Evolutionary conservation across 2,329 filamentous ascomycete genomes (phyloP), one percentile per base, ranked within the genome.

Genomic region (Hysterium pulicare): DNA sequence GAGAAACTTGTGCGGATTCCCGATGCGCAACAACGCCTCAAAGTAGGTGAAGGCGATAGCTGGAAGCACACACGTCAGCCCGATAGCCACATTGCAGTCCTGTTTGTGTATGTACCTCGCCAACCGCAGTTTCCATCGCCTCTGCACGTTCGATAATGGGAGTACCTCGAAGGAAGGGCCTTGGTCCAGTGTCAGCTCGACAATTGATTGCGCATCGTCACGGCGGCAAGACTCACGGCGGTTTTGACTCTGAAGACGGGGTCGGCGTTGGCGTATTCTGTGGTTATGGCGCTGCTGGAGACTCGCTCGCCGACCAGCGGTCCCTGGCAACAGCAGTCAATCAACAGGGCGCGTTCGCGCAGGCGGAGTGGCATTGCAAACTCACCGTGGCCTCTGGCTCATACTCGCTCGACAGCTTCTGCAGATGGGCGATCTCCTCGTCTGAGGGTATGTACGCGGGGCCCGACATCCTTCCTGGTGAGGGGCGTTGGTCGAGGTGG

Each of bases 101-200:
- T 41, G 23, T 8, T 13, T 17, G 17, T 40, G 19, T 32, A 17
- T 49, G 46, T 77, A 96, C 91, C 93, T 84, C 91, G 82, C 91
- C 93, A 97, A 59, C 91, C 93, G 70, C 93, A 97, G 64, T 95
- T 94, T 45, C 93, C 93, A 70, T 97, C 91, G 40, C 93, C 91
- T 67, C 86, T 84, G 64, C 95, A 82, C 9, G 84, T 84, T 42
- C 93, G 87, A 62, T 91, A 95, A 63, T 90, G 84, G 16, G 88
- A 87, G 67, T 95, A 95, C 43, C 85, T 88, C 56, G 84, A 77
- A 5, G 90, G 86, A 41, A 98, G 77, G 16, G 83, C 78, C 90
- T 95, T 54, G 23, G 8, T 33, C 17, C n/a, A 31, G 15, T 15
- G 33, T 38, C 22, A 28, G 33, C 17, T 28, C 32, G 15, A n/a